phyloP scores from a whole-genome alignment of 331 rosid species.

The Pyracantha coccinea region DNA sequence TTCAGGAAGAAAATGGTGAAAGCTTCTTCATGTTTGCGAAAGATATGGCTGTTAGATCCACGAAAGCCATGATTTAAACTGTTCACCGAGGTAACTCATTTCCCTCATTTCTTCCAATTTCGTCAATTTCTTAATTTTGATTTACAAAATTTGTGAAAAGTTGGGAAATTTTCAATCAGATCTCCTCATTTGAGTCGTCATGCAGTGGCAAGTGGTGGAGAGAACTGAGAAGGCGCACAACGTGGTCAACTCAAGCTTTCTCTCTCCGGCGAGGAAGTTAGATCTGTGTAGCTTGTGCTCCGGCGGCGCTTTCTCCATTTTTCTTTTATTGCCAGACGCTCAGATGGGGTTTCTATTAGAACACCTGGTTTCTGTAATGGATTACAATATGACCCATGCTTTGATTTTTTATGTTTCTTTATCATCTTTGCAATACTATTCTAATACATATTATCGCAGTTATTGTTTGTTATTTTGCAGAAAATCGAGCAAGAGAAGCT shows the following conservation, averaged over 20 bases:
- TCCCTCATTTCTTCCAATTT: neutral
- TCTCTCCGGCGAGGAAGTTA: no score
- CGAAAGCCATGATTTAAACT: slow-evolving; percentile 66
- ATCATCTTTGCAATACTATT: neutral
- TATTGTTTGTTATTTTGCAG: slow-evolving; percentile 33
- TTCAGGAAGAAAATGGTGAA: slow-evolving; percentile 84
- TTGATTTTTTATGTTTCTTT: neutral
- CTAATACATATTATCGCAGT: neutral
- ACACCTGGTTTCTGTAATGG: neutral
- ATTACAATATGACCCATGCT: neutral
- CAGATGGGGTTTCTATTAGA: neutral
- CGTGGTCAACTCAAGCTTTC: no score
- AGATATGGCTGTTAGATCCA: slow-evolving; percentile 80
- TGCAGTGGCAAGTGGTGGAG: no score
- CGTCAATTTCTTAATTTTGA: neutral
- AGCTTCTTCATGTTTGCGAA: slow-evolving; percentile 85
- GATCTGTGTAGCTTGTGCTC: no score
- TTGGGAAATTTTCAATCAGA: neutral
- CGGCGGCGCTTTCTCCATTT: fast-evolving
- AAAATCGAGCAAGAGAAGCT: slow-evolving; percentile 82
- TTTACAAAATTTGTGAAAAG: neutral
- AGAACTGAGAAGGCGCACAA: no score
- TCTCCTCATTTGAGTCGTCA: no score
- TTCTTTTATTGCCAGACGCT: no score
- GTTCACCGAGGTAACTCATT: slow-evolving; percentile 60